These are phyloP conservation scores for Cicer pinnatifidum DNA, from an alignment of 306 rosid genomes.

Conservation along the genomic window DNA sequence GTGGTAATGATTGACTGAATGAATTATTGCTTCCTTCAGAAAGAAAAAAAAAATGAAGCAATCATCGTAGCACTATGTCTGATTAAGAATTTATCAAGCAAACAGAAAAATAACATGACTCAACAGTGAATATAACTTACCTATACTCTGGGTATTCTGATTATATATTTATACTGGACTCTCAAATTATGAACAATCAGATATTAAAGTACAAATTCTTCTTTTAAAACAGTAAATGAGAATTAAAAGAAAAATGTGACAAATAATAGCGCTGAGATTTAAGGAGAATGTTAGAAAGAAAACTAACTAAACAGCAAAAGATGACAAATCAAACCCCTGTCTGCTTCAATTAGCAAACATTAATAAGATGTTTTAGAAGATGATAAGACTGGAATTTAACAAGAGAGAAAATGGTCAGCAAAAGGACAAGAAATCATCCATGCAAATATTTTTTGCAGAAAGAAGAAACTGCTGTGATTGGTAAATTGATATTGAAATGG, in stretches of 20 bases:
- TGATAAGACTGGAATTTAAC: neutral
- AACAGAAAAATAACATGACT: constrained; percentile 33
- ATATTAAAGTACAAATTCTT: constrained; percentile 19
- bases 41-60: constrained; percentile 44
- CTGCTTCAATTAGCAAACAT: constrained; percentile 11
- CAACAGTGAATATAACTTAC: constrained; percentile 23
- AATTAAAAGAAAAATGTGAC: constrained; percentile 6
- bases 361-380: neutral
- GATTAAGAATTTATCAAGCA: constrained; percentile 29
- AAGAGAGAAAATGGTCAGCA: constrained; percentile 5
- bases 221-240: neutral
- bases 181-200: constrained; percentile 8
- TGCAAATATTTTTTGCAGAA: constrained; percentile 1
- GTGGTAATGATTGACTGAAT: constrained; percentile 61
- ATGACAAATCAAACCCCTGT: constrained; percentile 14
- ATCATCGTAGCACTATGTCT: neutral
- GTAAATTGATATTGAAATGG: constrained; percentile 10
- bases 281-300: neutral
- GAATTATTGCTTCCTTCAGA: constrained; percentile 62
- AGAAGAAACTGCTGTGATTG: neutral
- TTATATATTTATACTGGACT: constrained; percentile 13
- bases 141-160: neutral
- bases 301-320: neutral
- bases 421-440: constrained; percentile 28
- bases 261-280: constrained; percentile 12